A percentile compares a stretch with the other conserved stretches of the same genome.
These are phyloP conservation scores for Xerocomus potaroensis DNA, from an alignment of 768 basidiomycete genomes.

Conservation along the genomic window DNA sequence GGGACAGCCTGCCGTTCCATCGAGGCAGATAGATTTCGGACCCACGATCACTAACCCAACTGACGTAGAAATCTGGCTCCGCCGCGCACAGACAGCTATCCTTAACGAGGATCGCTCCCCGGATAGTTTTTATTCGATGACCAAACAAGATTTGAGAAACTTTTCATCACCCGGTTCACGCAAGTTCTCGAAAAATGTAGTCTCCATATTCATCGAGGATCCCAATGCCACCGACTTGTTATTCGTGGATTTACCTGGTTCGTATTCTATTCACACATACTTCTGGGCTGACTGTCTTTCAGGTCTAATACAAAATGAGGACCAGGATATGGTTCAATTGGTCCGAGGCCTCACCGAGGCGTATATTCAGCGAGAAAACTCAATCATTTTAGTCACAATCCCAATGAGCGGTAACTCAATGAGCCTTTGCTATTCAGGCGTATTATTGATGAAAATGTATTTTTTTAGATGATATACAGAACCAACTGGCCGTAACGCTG, in stretches of 20 bases:
- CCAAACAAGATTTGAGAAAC: conserved; percentile 21
- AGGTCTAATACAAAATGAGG: conserved; percentile 59
- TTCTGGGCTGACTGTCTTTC: conserved; percentile 6
- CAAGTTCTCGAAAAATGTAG: conserved; percentile 48
- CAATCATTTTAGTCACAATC: conserved; percentile 61
- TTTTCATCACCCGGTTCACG: conserved; percentile 21
- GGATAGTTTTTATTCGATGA: conserved; percentile 22
- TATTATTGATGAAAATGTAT: not conserved
- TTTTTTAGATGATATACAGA: conserved; percentile 61
- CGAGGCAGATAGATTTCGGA: conserved; percentile 26
- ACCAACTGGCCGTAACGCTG: conserved; percentile 52
- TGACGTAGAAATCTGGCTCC: conserved; percentile 39
- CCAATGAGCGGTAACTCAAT: conserved; percentile 53
- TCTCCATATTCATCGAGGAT: conserved; percentile 44
- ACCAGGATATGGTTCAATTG: conserved; percentile 36
- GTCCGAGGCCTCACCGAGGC: conserved; percentile 45
- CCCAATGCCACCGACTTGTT: conserved; percentile 43
- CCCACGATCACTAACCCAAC: conserved; percentile 25
- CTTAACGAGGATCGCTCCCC: conserved; percentile 26
- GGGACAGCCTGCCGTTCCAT: conserved; percentile 19
- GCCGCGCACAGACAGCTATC: conserved; percentile 46
- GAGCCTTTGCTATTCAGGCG: not conserved
- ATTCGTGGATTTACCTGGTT: conserved; percentile 55
- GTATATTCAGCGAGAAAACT: conserved; percentile 47
- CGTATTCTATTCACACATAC: not conserved